Percentiles rank a stretch among this genome's conserved stretches.
Evolutionary conservation across 345 rosid genomes (phyloP).

Genomic region (Populus simonii): DNA sequence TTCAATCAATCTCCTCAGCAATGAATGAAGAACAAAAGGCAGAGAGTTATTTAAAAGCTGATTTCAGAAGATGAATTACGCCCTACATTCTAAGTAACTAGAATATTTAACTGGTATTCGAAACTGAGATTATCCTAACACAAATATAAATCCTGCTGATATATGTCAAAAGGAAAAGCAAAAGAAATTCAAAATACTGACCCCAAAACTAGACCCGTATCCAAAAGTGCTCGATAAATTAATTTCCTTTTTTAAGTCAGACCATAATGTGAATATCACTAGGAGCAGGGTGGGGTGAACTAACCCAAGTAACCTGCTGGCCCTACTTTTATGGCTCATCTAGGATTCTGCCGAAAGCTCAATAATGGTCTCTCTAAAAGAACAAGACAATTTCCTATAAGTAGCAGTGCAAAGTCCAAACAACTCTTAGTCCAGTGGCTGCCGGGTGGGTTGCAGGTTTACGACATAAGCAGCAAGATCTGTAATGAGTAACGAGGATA

Average conservation of each 20-base stretch:
- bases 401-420: not conserved
- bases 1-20: not conserved
- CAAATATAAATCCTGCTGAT: not conserved
- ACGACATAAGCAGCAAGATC: not conserved
- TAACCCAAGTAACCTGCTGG: not conserved
- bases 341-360: not conserved
- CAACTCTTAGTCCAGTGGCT: not conserved
- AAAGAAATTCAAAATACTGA: not conserved
- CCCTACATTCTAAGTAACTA: not conserved
- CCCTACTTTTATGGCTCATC: not conserved
- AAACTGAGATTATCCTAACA: not conserved
- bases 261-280: not conserved
- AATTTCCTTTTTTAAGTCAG: not conserved
- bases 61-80: not conserved
- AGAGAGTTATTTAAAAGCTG: not conserved
- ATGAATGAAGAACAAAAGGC: conserved; percentile 2
- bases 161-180: not conserved
- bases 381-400: not conserved
- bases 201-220: not conserved
- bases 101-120: not conserved
- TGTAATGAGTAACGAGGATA: not conserved
- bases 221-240: too few relatives aligned
- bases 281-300: not conserved
- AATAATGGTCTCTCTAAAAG: not conserved
- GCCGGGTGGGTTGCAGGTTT: not conserved